Conservation (phyloP, 2,329 filamentous ascomycete genomes). For the Setomelanomma holmii region DNA sequence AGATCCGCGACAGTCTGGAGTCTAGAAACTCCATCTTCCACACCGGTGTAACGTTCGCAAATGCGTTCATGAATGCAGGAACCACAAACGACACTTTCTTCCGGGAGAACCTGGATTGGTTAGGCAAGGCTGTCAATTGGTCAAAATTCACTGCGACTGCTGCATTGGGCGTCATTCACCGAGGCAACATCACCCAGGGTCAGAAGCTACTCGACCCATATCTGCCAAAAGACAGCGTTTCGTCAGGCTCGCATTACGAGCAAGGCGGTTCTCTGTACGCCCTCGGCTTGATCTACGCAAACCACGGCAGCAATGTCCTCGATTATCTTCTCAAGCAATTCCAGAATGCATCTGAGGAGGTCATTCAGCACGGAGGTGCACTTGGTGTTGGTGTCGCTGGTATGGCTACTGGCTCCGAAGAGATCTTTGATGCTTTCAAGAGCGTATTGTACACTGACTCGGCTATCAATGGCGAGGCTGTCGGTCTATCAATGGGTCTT, state of each 20-base stretch:
- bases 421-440: conserved; percentile 90
- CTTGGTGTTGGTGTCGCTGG: conserved; percentile 94
- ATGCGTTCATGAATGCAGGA: conserved; percentile 98
- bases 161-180: conserved; percentile 93
- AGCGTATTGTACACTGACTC: conserved; percentile 90
- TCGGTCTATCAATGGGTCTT: conserved; percentile 93
- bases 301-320: conserved; percentile 90
- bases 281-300: conserved; percentile 94
- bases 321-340: conserved; percentile 81
- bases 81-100: conserved; percentile 99
- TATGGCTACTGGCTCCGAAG: conserved; percentile 92
- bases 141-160: conserved; percentile 98
- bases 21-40: conserved; percentile 98
- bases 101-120: conserved; percentile 95
- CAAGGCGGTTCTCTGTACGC: conserved; percentile 96
- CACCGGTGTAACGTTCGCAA: conserved; percentile 94
- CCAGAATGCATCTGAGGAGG: conserved; percentile 79
- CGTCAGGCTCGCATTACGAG: conserved; percentile 85
- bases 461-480: conserved; percentile 94
- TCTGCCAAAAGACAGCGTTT: conserved; percentile 78
- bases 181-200: conserved; percentile 91
- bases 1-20: conserved; percentile 93
- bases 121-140: conserved; percentile 99
- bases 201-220: conserved; percentile 95
- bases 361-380: conserved; percentile 95